Conservation (phyloP, 176 grass and related monocot genomes). For the Cenchrus purpureus region DNA sequence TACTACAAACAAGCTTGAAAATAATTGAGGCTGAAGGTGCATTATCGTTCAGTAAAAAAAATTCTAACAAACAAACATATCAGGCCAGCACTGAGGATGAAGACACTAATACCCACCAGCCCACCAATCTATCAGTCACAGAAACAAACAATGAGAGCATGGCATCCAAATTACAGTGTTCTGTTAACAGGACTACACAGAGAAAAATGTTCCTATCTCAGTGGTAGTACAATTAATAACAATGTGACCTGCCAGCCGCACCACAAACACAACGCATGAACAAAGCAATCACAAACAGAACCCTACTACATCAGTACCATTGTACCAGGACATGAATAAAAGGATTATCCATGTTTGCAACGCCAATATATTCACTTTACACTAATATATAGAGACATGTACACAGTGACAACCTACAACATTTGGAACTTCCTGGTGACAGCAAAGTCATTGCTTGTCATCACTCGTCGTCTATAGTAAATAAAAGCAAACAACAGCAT, state of each 20-base stretch:
- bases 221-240: neutral
- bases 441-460: neutral
- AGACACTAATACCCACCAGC: neutral
- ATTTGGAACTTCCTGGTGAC: neutral
- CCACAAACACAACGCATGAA: neutral
- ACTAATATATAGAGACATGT: neutral
- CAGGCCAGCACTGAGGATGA: neutral
- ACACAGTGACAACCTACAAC: neutral
- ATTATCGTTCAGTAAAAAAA: neutral
- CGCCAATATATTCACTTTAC: neutral
- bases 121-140: constrained; percentile 12
- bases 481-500: neutral
- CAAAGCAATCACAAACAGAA: constrained; percentile 15
- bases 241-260: neutral
- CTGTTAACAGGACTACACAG: neutral
- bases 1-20: no score
- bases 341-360: neutral
- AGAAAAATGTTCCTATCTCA: neutral
- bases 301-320: neutral
- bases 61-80: no score
- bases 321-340: neutral
- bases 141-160: no score
- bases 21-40: neutral
- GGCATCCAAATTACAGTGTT: neutral
- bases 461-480: neutral